Percentiles rank a stretch among this genome's conserved stretches.
Evolutionary conservation across 352 stramenopile genomes (phyloP).

Genomic region (Phytophthora rubi): DNA sequence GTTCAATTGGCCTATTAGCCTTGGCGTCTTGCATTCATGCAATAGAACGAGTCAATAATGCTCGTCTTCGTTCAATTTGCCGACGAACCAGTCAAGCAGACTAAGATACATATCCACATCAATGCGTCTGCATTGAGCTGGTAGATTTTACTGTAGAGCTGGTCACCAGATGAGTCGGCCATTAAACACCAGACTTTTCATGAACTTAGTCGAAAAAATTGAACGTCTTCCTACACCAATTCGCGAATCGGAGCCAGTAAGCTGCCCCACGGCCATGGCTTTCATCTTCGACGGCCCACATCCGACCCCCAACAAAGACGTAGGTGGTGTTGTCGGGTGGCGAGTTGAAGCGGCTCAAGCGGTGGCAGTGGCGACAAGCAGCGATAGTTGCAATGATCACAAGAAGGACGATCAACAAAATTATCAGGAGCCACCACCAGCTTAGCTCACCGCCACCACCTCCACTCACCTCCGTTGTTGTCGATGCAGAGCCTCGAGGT

Average conservation of each 20-base stretch:
- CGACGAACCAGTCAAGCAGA: no score
- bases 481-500: constrained; percentile 24
- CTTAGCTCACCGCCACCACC: constrained; percentile 8
- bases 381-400: constrained; percentile 29
- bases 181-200: background rate
- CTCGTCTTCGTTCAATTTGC: no score
- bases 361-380: constrained; percentile 31
- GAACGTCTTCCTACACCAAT: constrained; percentile 39
- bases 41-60: no score
- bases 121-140: no score
- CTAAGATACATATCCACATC: no score
- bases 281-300: constrained; percentile 37
- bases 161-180: no score
- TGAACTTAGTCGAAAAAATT: constrained; percentile 29
- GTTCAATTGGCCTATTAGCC: no score
- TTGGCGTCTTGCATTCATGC: no score
- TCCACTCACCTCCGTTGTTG: constrained; percentile 17
- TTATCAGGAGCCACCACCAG: constrained; percentile 32
- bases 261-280: constrained; percentile 13
- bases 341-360: constrained; percentile 28
- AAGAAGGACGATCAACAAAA: constrained; percentile 28
- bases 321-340: constrained; percentile 31
- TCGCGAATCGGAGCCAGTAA: constrained; percentile 35
- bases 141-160: no score
- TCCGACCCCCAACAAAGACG: constrained; percentile 36